Conservation (phyloP, 106 monocot genomes). For the Dendrobium huoshanense region DNA sequence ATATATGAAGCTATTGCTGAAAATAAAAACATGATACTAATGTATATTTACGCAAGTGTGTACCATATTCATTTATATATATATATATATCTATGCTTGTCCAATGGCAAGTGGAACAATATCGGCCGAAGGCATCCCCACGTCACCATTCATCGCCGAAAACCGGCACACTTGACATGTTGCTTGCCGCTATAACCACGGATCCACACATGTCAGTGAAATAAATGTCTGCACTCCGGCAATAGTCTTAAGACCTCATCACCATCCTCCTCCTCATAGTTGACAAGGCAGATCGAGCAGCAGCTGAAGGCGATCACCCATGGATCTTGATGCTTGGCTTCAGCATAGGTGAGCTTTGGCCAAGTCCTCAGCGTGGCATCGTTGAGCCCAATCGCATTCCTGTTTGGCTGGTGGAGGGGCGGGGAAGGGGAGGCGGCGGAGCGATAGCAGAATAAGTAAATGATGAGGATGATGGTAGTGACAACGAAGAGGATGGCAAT, state of each 20-base stretch:
- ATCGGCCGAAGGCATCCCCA: not conserved
- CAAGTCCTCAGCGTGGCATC: constrained; percentile 36
- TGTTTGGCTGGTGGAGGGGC: not conserved
- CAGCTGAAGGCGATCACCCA: not conserved
- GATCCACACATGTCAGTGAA: constrained; percentile 43
- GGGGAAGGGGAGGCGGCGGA: not conserved
- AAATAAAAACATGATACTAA: no score
- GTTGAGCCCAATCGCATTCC: constrained; percentile 20
- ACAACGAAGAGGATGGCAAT: constrained; percentile 25
- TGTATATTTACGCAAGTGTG: no score
- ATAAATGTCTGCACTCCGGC: constrained; percentile 43
- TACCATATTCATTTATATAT: no score
- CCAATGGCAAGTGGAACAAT: not conserved
- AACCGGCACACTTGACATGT: constrained; percentile 49
- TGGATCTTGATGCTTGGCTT: not conserved
- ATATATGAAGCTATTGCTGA: no score
- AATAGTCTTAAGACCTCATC: constrained; percentile 16
- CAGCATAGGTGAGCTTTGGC: constrained; percentile 33
- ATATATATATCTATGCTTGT: no score
- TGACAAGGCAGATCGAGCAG: constrained; percentile 43
- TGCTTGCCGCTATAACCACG: constrained; percentile 35
- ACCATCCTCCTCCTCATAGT: constrained; percentile 40
- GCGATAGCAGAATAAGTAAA: constrained; percentile 24
- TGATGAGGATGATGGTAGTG: constrained; percentile 37
- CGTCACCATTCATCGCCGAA: constrained; percentile 14